Base-by-base conservation (phyloP, 2,329 filamentous ascomycete genomes). In the Trichoderma citrinoviride region DNA sequence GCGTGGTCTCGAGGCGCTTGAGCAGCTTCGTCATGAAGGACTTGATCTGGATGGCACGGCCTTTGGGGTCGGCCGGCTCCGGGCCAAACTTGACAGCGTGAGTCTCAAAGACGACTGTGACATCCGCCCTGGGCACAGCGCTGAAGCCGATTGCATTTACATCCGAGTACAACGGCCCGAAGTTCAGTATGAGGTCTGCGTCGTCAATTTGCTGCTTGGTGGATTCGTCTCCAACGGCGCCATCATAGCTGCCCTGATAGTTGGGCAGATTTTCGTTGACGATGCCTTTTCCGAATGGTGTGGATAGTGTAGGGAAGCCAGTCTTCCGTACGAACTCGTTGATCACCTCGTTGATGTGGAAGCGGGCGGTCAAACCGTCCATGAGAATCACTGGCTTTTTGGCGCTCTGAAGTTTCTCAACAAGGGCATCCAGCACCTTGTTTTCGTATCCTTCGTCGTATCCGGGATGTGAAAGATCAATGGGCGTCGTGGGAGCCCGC, bases 331-430 rank as follows among this genome's bases (percentile, higher is more conserved):
- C 76, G 17, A 86, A 70, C 8, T 76, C 68, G 63, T 83, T 75
- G 0, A 82, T 73, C 5, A 79, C 73, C 0, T 78, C 71, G 0
- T 77, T 68, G 37, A 83, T 77, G n/a, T 75, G 75, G 29, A 81
- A 72, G 0, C 76, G 70, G 47, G 78, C 72, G n/a, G 77, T 78
- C 65, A 83, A 79, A 2, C 82, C 83, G 66, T 86, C 84, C 0
- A 84, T 79, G 2, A 85, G 67, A 56, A 87, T 82, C 52, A 82
- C 68, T 0, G 83, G 83, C 44, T 78, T 77, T 56, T 80, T 79
- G 1, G 81, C 77, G 0, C 70, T 67, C 50, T 82, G 77, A 0
- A 85, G 76, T n/a, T 74, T 77, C 1, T 75, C 72, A 5, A 83
- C 50, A 7, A 83, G 71, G 4, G 67, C 70, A 2, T 69, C 67